These are phyloP conservation scores for Strigomonas culicis DNA, from an alignment of 208 protist genomes.

Conservation along the genomic window DNA sequence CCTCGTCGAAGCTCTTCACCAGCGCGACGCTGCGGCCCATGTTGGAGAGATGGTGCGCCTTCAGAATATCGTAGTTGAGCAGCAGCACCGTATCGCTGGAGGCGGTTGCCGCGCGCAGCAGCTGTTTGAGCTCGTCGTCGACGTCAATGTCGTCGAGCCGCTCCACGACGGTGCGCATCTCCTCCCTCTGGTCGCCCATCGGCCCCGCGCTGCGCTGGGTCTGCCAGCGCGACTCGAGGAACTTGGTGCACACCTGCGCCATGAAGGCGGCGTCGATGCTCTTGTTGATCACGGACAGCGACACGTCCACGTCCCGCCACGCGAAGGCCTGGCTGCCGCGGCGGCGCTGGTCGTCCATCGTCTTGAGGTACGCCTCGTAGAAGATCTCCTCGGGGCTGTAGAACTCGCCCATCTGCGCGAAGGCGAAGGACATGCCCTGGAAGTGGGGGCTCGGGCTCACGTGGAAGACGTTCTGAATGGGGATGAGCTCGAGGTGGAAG, in stretches of 20 bases:
- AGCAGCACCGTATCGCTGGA: constrained; percentile 59
- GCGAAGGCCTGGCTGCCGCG: constrained; percentile 84
- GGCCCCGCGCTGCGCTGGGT: constrained; percentile 18
- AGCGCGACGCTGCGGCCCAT: constrained; percentile 72
- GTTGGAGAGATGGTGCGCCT: constrained; percentile 47
- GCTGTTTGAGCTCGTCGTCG: constrained; percentile 58
- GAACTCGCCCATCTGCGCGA: constrained; percentile 76
- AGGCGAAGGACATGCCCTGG: constrained; percentile 81
- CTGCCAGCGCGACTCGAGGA: constrained; percentile 71
- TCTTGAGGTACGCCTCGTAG: constrained; percentile 89
- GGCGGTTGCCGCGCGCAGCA: constrained; percentile 62
- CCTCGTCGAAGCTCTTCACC: constrained; percentile 71
- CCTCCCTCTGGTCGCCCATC: constrained; percentile 1
- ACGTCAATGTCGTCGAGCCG: constrained; percentile 68
- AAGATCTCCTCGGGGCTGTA: constrained; percentile 90
- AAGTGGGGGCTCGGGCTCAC: constrained; percentile 84
- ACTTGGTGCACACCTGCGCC: constrained; percentile 72
- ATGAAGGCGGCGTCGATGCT: constrained; percentile 77
- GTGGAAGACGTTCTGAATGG: constrained; percentile 82
- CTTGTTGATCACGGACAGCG: constrained; percentile 85
- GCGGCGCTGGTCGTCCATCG: constrained; percentile 75
- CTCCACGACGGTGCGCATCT: constrained; percentile 47
- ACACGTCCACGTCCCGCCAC: constrained; percentile 87
- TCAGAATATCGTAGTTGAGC: constrained; percentile 78
- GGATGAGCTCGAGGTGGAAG: constrained; percentile 58